Evolutionary conservation across 495 filamentous ascomycete genomes (phyloP).

Genomic region (Penicillium taxi): DNA sequence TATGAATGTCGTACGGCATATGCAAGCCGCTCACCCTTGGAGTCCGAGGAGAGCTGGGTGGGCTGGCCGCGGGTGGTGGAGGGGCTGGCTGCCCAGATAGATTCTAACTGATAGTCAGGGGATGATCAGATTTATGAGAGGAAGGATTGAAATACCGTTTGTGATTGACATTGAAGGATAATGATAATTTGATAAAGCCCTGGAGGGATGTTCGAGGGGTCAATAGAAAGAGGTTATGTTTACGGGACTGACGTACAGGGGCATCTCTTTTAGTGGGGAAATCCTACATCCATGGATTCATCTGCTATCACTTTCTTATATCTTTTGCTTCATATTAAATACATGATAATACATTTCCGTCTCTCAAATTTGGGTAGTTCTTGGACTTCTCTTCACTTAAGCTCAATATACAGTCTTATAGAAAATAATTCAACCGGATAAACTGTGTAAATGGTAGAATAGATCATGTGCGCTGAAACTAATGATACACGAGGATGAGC

Average conservation of each 20-base stretch:
- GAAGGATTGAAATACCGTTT: constrained; percentile 25
- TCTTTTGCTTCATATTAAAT: too few species aligned
- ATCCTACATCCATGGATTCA: background rate
- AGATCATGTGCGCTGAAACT: constrained; percentile 16
- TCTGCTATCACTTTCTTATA: too few species aligned
- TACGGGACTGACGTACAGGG: constrained; percentile 26
- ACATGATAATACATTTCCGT: too few species aligned
- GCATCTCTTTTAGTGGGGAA: constrained; percentile 2
- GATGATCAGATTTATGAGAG: background rate
- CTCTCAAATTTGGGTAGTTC: too few species aligned
- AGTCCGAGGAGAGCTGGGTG: constrained; percentile 81
- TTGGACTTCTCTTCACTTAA: too few species aligned
- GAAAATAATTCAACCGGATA: too few species aligned
- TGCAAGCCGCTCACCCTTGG: constrained; percentile 86
- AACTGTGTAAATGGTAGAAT: background rate
- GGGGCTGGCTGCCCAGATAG: constrained; percentile 69
- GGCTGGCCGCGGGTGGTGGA: constrained; percentile 79
- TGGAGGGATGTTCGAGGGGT: constrained; percentile 1
- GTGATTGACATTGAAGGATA: constrained; percentile 34
- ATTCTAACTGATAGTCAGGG: constrained; percentile 37
- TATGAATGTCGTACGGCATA: constrained; percentile 63
- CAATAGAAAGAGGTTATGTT: constrained; percentile 12
- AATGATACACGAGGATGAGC: constrained; percentile 20
- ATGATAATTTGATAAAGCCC: constrained; percentile 3
- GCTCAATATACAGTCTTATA: too few species aligned